Evolutionary conservation across 345 rosid genomes (phyloP).

Genomic region (Arabidopsis arenosa): DNA sequence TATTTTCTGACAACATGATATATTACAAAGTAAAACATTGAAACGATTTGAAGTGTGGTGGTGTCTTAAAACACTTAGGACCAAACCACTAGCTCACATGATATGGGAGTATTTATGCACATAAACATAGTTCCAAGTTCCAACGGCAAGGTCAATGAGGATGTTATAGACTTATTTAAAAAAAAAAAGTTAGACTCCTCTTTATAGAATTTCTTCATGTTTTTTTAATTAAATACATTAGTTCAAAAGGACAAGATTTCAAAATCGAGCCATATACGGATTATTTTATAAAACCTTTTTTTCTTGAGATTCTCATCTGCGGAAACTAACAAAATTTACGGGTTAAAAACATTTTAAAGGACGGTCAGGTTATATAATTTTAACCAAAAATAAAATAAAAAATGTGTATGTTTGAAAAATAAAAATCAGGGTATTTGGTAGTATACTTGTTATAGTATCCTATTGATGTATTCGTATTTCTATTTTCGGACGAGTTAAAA

Average conservation of each 20-base stretch:
- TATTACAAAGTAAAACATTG: slow-evolving; percentile 2
- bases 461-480: neutral
- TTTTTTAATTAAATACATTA: neutral
- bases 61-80: slow-evolving; percentile 1
- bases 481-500: neutral
- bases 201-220: slow-evolving; percentile 9
- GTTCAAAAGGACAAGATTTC: slow-evolving; percentile 7
- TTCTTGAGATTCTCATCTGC: slow-evolving; percentile 5
- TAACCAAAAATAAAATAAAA: neutral
- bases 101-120: neutral
- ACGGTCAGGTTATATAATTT: slow-evolving; percentile 10
- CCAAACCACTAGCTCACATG: slow-evolving; percentile 1
- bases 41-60: slow-evolving; percentile 1
- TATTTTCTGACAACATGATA: neutral
- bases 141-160: slow-evolving; percentile 6
- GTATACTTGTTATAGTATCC: neutral
- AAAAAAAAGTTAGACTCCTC: neutral
- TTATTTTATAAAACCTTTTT: neutral
- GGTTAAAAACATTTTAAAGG: slow-evolving; percentile 9
- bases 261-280: slow-evolving; percentile 1
- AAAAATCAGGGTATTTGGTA: neutral
- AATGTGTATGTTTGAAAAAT: neutral
- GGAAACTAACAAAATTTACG: slow-evolving; percentile 8
- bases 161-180: neutral
- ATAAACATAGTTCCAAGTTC: slow-evolving; percentile 9